Conservation (phyloP, 139 green algal genomes). For the Chlorella sp. region DNA sequence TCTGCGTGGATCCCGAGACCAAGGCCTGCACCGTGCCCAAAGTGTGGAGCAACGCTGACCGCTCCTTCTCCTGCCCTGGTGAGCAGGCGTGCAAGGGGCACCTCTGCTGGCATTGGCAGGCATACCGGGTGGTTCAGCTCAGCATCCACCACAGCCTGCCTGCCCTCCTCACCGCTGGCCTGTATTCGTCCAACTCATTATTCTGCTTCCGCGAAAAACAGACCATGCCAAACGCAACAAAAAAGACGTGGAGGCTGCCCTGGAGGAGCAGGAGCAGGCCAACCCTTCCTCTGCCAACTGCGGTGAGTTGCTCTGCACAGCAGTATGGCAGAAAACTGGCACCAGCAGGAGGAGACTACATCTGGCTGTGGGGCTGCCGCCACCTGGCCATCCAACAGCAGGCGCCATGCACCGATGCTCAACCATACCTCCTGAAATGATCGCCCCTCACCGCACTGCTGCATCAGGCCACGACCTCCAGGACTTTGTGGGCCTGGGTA, state of each 20-base stretch:
- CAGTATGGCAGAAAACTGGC: neutral
- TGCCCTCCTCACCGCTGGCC: neutral
- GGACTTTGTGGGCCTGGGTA: constrained; percentile 33
- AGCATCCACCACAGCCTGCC: neutral
- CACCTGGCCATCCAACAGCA: too few species aligned
- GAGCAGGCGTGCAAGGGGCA: neutral
- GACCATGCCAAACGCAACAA: neutral
- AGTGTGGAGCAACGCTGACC: constrained; percentile 5
- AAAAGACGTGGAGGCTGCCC: too few species aligned
- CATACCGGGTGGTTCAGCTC: neutral
- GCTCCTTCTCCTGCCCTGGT: constrained; percentile 26
- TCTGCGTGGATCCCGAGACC: constrained; percentile 18
- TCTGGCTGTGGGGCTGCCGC: too few species aligned
- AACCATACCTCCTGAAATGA: too few species aligned
- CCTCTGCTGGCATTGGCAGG: neutral
- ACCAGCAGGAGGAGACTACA: too few species aligned
- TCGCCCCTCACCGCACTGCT: too few species aligned
- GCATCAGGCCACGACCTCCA: constrained; percentile 37
- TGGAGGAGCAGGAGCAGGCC: neutral
- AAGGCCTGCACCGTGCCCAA: constrained; percentile 40
- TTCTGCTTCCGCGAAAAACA: too few species aligned
- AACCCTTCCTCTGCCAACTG: constrained; percentile 1
- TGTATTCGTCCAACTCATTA: too few species aligned
- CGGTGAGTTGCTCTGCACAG: neutral
- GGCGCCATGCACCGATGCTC: too few species aligned